Evolutionary conservation across 176 grass and related monocot genomes (phyloP).

Genomic region (Aegilops bicornis): DNA sequence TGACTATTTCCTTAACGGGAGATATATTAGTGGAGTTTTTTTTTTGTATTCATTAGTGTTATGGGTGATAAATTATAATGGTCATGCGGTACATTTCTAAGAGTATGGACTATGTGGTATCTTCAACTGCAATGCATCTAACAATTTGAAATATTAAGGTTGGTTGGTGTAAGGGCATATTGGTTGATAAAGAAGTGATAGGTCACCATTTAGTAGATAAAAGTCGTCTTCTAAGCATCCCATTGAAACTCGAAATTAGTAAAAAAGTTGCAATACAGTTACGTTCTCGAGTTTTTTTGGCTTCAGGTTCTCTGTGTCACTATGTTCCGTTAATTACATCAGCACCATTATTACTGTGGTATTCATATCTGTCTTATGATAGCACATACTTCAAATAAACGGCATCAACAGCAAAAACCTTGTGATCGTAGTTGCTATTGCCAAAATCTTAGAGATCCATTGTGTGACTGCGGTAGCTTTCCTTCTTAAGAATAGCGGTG

Average conservation of each 20-base stretch:
- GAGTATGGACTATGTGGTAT: not conserved
- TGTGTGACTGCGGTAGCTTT: not conserved
- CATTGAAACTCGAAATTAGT: not conserved
- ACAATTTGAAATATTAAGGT: not conserved
- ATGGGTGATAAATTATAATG: not conserved
- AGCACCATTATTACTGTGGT: not conserved
- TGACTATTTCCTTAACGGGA: not conserved
- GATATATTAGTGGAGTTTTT: not conserved
- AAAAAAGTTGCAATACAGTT: not conserved
- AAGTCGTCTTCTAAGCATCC: not conserved
- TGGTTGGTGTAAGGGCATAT: not conserved
- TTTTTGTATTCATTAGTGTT: not conserved
- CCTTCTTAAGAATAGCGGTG: not conserved
- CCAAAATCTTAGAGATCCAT: not conserved
- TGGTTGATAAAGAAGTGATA: not conserved
- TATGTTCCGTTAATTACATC: not conserved
- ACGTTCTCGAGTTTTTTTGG: not conserved
- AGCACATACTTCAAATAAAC: not conserved
- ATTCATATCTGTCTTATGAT: not conserved
- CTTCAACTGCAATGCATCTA: not conserved
- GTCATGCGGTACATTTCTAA: not conserved
- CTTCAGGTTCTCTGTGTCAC: not conserved
- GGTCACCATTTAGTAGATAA: not conserved
- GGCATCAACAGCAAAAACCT: not conserved
- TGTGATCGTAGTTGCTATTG: not conserved